These are phyloP conservation scores for Phialophora chinensis DNA, from an alignment of 2,329 filamentous ascomycete genomes.

Conservation along the genomic window DNA sequence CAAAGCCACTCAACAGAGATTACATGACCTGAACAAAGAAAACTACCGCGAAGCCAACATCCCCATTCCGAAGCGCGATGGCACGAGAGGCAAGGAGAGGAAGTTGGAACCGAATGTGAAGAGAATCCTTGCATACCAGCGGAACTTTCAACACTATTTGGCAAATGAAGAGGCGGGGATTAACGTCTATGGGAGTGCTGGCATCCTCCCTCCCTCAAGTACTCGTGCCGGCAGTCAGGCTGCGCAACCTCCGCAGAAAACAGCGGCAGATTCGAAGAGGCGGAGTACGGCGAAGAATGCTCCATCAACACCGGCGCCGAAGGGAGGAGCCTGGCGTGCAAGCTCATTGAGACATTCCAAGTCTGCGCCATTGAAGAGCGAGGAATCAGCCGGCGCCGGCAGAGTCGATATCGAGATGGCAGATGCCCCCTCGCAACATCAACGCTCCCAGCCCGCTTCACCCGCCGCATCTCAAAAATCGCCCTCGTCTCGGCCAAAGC, in stretches of 20 bases:
- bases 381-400: conserved; percentile 6
- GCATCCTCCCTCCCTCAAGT: conserved; percentile 20
- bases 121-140: conserved; percentile 55
- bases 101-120: conserved; percentile 56
- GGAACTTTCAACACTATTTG: conserved; percentile 58
- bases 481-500: conserved; percentile 16
- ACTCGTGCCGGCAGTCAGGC: conserved; percentile 29
- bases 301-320: conserved; percentile 25
- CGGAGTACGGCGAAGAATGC: conserved; percentile 41
- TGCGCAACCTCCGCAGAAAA: conserved; percentile 16
- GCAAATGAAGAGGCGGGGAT: conserved; percentile 57
- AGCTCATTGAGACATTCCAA: conserved; percentile 22
- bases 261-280: conserved; percentile 33
- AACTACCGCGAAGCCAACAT: conserved; percentile 65
- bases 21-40: conserved; percentile 83
- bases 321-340: conserved; percentile 21
- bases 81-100: conserved; percentile 48
- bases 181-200: conserved; percentile 33
- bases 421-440: conserved; percentile 20
- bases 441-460: conserved; percentile 11
- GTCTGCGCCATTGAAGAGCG: conserved; percentile 21
- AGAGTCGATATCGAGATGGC: conserved; percentile 29
- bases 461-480: conserved; percentile 37
- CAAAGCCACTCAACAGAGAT: conserved; percentile 77
- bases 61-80: conserved; percentile 66